These are phyloP conservation scores for Boletus holoroseus DNA, from an alignment of 1,284 basidiomycete genomes.

Conservation along the genomic window DNA sequence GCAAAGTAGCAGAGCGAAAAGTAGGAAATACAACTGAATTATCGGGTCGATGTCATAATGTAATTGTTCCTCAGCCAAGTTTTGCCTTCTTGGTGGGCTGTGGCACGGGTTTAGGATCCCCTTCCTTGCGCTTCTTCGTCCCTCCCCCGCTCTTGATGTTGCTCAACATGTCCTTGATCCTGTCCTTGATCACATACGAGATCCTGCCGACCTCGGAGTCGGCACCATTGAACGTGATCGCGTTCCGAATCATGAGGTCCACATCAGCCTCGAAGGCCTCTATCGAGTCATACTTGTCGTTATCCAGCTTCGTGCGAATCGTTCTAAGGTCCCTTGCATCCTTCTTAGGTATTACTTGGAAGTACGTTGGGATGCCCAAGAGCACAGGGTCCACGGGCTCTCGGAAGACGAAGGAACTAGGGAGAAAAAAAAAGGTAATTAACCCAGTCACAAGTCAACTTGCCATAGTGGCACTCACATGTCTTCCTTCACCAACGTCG, in stretches of 20 bases:
- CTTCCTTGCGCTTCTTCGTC: constrained; percentile 63
- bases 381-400: constrained; percentile 80
- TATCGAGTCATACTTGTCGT: constrained; percentile 74
- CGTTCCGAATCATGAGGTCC: constrained; percentile 81
- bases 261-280: constrained; percentile 80
- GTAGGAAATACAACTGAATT: constrained; percentile 30
- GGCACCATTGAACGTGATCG: constrained; percentile 78
- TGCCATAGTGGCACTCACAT: constrained; percentile 45
- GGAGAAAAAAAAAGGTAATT: constrained; percentile 1
- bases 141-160: constrained; percentile 42
- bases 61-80: constrained; percentile 37
- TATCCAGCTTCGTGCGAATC: constrained; percentile 79
- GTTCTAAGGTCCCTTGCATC: constrained; percentile 84
- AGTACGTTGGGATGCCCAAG: constrained; percentile 78
- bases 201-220: constrained; percentile 71
- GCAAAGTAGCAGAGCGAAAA: not conserved
- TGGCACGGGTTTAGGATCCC: constrained; percentile 48
- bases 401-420: constrained; percentile 71
- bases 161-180: constrained; percentile 49
- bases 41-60: constrained; percentile 21
- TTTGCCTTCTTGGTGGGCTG: constrained; percentile 67
- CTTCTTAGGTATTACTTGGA: constrained; percentile 74
- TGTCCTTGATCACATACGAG: constrained; percentile 46
- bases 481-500: constrained; percentile 65
- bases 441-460: constrained; percentile 1